Conservation (phyloP, 1,139 yeast species). For the Pichia sp. region DNA sequence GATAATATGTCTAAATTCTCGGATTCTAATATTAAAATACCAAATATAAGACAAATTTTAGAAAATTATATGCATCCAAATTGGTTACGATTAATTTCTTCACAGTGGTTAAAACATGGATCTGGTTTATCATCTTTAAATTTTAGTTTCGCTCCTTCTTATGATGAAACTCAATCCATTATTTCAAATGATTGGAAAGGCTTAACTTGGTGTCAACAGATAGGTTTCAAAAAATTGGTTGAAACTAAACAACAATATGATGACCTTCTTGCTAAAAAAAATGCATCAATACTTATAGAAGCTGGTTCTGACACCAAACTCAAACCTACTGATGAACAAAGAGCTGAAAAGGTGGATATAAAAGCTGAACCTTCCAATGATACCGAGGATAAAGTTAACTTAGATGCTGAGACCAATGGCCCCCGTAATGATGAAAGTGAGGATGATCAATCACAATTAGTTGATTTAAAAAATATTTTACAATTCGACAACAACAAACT, state of each 20-base stretch:
- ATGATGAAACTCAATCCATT: conserved; percentile 66
- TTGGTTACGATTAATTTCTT: conserved; percentile 74
- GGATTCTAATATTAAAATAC: conserved; percentile 46
- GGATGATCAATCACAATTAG: conserved; percentile 14
- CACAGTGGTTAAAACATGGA: conserved; percentile 70
- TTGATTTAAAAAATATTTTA: conserved; percentile 43
- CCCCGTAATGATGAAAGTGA: conserved; percentile 12
- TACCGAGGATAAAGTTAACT: background rate
- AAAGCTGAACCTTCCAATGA: background rate
- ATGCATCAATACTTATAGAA: conserved; percentile 8
- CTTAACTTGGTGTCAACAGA: conserved; percentile 71
- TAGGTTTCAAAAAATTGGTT: conserved; percentile 51
- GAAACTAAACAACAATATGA: conserved; percentile 30
- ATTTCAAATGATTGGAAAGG: conserved; percentile 59
- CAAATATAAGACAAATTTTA: conserved; percentile 60
- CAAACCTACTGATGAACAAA: conserved; percentile 1
- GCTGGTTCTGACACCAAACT: conserved; percentile 1
- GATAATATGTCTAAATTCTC: conserved; percentile 31
- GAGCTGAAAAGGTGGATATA: conserved; percentile 3
- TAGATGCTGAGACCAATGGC: conserved; percentile 7
- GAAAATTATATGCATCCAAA: conserved; percentile 76
- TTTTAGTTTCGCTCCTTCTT: conserved; percentile 71
- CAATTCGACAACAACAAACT: conserved; percentile 50
- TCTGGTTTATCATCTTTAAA: conserved; percentile 40
- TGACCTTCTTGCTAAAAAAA: background rate